Evolutionary conservation across 352 stramenopile genomes (phyloP), one percentile per base, ranked within the genome.

Genomic region (Phytophthora tubulina): DNA sequence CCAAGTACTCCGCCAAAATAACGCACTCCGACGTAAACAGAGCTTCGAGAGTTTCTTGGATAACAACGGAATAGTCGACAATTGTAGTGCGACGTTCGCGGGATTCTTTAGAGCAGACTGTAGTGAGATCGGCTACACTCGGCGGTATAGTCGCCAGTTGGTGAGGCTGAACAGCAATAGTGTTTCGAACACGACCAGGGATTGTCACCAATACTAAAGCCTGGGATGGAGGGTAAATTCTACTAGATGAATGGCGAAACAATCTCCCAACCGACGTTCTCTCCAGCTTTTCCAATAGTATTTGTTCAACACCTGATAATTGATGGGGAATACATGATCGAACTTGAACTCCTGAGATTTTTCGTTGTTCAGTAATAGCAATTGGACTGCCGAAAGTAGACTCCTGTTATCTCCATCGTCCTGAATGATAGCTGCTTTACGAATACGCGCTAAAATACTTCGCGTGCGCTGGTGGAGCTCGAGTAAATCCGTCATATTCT

Each of bases 401-500:
- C 11, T 48, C 6, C 6, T 9, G n/a, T 48, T 27, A 48, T 48
- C 41, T 7, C 41, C 41, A 27, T 49, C n/a, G 42, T 30, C n/a
- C 6, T 49, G 14, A 6, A 49, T n/a, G 17, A 10, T 49, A 6
- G n/a, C n/a, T 30, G 42, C 42, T 21, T n/a, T 48, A 14, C 14
- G 15, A 3, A 48, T 9, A 48, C 41, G 41, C 11, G 41, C 6
- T 11, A 56, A 35, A 5, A 69, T 69, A 14, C 13, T 39, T 9
- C 50, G 15, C 10, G 52, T 58, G 30, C 35, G 52, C 15, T 59
- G 44, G 36, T 64, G 27, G 3, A 70, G 46, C 14, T 63, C 52
- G 5, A 44, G 13, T 32, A 71, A 21, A 21, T 65, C 63, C 4
- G 33, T 30, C 6, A 17, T 46, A 33, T 54, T 66, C 10, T 72